These are phyloP conservation scores for Harrya chromipes DNA, from an alignment of 768 basidiomycete species.

Conservation along the genomic window DNA sequence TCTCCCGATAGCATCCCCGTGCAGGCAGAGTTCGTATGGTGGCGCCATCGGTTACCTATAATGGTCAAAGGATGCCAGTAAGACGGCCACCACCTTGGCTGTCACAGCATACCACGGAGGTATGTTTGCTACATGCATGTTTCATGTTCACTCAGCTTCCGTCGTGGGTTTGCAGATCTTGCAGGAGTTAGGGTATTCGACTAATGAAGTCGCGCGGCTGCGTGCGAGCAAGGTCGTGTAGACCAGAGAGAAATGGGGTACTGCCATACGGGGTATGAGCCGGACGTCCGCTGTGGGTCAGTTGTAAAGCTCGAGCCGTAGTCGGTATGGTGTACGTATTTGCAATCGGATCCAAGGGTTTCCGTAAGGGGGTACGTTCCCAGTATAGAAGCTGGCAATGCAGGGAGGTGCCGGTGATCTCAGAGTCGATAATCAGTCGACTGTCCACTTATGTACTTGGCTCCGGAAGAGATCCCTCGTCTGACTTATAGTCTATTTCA, in stretches of 20 bases:
- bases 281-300: slow-evolving; percentile 30
- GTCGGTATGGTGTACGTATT: slow-evolving; percentile 20
- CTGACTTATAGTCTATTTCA: slow-evolving; percentile 30
- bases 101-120: slow-evolving; percentile 81
- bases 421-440: slow-evolving; percentile 31
- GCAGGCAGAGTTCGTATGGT: slow-evolving; percentile 77
- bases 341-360: slow-evolving; percentile 26
- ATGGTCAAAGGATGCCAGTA: slow-evolving; percentile 74
- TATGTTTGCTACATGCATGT: slow-evolving; percentile 26
- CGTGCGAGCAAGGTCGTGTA: slow-evolving; percentile 42
- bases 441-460: slow-evolving; percentile 30
- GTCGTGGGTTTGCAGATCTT: slow-evolving; percentile 32
- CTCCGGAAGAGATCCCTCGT: slow-evolving; percentile 22
- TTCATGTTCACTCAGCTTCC: neutral
- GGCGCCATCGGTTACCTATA: slow-evolving; percentile 77
- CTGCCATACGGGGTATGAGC: slow-evolving; percentile 2
- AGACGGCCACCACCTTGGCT: slow-evolving; percentile 81
- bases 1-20: slow-evolving; percentile 56
- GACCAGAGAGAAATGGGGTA: slow-evolving; percentile 19
- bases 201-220: slow-evolving; percentile 41
- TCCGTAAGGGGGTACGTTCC: slow-evolving; percentile 3
- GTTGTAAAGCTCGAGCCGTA: slow-evolving; percentile 3
- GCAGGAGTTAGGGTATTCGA: slow-evolving; percentile 42
- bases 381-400: slow-evolving; percentile 23
- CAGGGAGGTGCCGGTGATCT: slow-evolving; percentile 27